phyloP scores from a whole-genome alignment of 192 early-diverging fungal genomes.

The Rhizophagus sp. region DNA sequence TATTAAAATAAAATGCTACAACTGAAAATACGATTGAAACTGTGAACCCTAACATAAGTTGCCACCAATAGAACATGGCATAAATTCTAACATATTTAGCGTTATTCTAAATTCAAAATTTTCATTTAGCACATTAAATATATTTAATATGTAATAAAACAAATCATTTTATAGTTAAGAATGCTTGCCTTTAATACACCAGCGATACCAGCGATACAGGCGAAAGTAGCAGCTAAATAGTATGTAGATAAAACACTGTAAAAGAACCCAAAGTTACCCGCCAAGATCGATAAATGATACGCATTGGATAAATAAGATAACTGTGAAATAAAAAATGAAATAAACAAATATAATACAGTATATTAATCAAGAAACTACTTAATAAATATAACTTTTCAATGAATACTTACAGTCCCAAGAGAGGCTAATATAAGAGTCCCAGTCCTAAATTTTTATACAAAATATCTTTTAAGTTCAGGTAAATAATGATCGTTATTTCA shows the following conservation, averaged over 20 bases:
- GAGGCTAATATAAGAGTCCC: slow-evolving; percentile 32
- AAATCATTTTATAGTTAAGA: background rate
- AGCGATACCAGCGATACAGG: slow-evolving; percentile 25
- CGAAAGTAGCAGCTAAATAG: slow-evolving; percentile 17
- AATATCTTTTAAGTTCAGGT: background rate
- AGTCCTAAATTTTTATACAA: background rate
- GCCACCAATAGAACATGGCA: slow-evolving; percentile 30
- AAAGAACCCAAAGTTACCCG: slow-evolving; percentile 3
- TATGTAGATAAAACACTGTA: slow-evolving; percentile 31
- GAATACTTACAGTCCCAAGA: slow-evolving; percentile 27
- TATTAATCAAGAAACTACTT: background rate
- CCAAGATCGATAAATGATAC: slow-evolving; percentile 19
- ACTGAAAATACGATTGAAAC: slow-evolving; percentile 30
- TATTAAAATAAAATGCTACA: slow-evolving; percentile 28
- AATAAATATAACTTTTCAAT: background rate
- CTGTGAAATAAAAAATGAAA: background rate
- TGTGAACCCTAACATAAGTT: slow-evolving; percentile 28
- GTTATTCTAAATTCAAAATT: slow-evolving; percentile 25
- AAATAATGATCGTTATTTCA: background rate
- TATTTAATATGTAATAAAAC: background rate
- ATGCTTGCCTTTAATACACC: slow-evolving; percentile 32
- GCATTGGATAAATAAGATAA: slow-evolving; percentile 24
- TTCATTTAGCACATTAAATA: background rate
- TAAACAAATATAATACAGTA: background rate
- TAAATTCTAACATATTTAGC: slow-evolving; percentile 29